Evolutionary conservation across 225 moss, liverwort and hornwort genomes (phyloP).

Genomic region (Pseudoscleropodium purum): DNA sequence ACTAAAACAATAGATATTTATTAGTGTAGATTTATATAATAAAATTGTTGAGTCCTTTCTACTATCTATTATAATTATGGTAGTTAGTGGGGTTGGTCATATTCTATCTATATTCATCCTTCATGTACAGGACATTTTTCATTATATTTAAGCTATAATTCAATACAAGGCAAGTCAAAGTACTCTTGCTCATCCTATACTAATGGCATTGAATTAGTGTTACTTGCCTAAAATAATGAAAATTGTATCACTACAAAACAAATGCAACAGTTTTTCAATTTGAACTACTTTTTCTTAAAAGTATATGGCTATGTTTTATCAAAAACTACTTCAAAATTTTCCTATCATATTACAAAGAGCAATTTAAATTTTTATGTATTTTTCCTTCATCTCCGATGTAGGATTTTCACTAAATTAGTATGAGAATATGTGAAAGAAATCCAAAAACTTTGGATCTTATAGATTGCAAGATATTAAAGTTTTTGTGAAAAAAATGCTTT

Average conservation of each 20-base stretch:
- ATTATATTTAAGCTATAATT: not conserved
- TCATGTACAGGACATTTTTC: not conserved
- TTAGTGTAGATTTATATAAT: not conserved
- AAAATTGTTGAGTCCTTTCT: too few species aligned
- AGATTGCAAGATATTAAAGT: not conserved
- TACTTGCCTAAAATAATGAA: too few species aligned
- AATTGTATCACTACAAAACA: not conserved
- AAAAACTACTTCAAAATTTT: not conserved
- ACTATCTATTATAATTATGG: not conserved
- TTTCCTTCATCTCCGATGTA: not conserved
- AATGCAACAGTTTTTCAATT: not conserved
- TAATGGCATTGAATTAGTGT: too few species aligned
- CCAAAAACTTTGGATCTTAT: too few species aligned
- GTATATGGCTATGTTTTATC: accelerated
- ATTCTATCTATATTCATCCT: not conserved
- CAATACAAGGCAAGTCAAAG: accelerated
- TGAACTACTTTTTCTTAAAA: not conserved
- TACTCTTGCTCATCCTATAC: not conserved
- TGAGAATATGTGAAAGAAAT: not conserved
- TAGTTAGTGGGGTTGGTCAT: not conserved
- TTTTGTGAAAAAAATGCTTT: too few species aligned
- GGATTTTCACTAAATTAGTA: not conserved
- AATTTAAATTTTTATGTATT: not conserved
- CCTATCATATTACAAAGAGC: accelerated
- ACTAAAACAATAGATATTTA: not conserved